Base-by-base conservation (phyloP, 768 basidiomycete genomes). In the Suillus variegatus region DNA sequence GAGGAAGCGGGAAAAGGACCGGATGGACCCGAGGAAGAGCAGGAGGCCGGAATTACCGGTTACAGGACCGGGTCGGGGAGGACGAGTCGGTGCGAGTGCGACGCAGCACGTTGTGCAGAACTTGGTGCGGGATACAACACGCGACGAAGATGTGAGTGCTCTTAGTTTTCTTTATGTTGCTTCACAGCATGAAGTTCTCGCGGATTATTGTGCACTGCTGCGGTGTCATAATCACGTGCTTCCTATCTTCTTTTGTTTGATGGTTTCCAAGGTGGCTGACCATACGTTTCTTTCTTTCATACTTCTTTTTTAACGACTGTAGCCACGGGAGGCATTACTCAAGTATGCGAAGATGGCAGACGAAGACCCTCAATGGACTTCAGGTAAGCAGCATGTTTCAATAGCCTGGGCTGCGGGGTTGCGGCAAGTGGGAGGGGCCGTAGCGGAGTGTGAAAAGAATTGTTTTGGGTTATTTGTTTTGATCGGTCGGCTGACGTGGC, bases 251-350 rank as follows among this genome's bases (percentile, higher is more conserved):
- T 66, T 67, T 67, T 61, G 62, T 68, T 55, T 68, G 69, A 74
- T 65, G 71, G 71, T 72, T 73, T 75, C 71, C 70, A 62, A 68
- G 60, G 70, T 8, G 61, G 69, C 77, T 73, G 69, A 76, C 71
- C 69, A 66, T 64, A 64, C 68, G 66, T 61, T 61, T 69, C 69
- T 64, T 57, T n/a, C 47, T 65, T 69, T 72, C 63, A 52, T 28
- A 52, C 51, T 69, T 74, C 63, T 49, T 71, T 71, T 49, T 71
- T 71, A 69, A 67, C 68, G 71, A 56, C 73, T 71, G 28, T 79
- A 99, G 97, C 97, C 97, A 51, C 91, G 97, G 67, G 96, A 97
- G 79, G 97, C 97, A 4, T 81, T 99, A 64, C 91, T 99, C 83
- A 94, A 89, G 79, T 98, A 95, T 71, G 97, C 97, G 41, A 79